Base-by-base conservation (phyloP, 179 eudicot genomes). In the Beta lomatogona region DNA sequence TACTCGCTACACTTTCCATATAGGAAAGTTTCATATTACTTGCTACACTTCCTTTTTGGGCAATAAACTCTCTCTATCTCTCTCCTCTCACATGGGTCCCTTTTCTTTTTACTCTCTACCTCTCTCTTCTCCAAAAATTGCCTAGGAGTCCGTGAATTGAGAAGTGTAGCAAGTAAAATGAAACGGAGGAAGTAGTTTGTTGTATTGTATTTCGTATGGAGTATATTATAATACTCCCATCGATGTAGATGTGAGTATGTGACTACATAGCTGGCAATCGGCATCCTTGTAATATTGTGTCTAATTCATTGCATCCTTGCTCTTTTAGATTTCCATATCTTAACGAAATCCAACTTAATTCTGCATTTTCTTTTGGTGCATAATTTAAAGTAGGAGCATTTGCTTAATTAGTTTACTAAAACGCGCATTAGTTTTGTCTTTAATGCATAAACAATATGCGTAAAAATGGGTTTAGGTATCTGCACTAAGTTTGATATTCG, bases 401-500 rank as follows among this genome's bases (percentile, higher is more conserved):
- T 64, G 2, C 52, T 48, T 48, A 48, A 48, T 48, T 48, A 48
- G 52, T 48, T 1, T 48, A 48, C 52, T 25, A 65, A 31, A 21
- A 65, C 41, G 70, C 70, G 70, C 45, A 11, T 65, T 65, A 25
- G 21, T 2, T 11, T 65, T 65, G 70, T 65, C 31, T 10, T 65
- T 11, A 9, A 28, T 65, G 31, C 13, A 65, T 21, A 9, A 10
- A 65, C 70, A 9, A 12, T 21, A 1, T 14, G 6, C 70, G 70
- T 65, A 65, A 65, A 28, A 7, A 65, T 65, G 18, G 70, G 70
- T 25, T 65, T 65, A 8, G 70, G 70, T 65, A 65, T 22, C 70
- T 65, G 70, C 70, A 10, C 2, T 25, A 65, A 25, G 70, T 21
- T 11, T 22, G 31, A 14, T 65, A 65, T 8, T 65, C 16, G 11